Evolutionary conservation across 208 protist species (phyloP).

Genomic region (Leishmania tarentolae): DNA sequence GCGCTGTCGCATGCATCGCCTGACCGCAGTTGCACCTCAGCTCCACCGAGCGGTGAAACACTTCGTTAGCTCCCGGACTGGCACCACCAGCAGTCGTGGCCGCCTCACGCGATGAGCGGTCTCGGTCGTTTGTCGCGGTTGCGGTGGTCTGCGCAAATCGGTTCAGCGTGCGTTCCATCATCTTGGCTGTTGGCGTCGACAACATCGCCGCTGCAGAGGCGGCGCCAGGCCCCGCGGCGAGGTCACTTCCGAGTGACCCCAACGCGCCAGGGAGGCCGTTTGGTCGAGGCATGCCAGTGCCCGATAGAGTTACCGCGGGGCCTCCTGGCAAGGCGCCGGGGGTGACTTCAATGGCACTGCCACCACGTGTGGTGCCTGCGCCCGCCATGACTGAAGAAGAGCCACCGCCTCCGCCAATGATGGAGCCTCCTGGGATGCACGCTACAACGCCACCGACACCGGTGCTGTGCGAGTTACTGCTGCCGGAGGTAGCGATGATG

Average conservation of each 20-base stretch:
- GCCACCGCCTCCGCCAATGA: slow-evolving; percentile 6
- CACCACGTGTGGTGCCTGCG: neutral
- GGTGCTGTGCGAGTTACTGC: neutral
- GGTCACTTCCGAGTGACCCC: slow-evolving; percentile 6
- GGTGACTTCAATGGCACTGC: neutral
- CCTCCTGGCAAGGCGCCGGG: neutral
- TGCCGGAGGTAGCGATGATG: neutral
- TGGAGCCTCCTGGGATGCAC: neutral
- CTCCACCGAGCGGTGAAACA: slow-evolving; percentile 39
- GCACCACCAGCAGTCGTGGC: neutral
- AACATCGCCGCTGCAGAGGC: slow-evolving; percentile 27
- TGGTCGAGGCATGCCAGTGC: neutral
- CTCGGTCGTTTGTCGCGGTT: slow-evolving; percentile 5
- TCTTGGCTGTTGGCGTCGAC: slow-evolving; percentile 29
- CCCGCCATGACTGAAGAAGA: neutral
- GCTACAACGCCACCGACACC: neutral
- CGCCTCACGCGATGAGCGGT: slow-evolving; percentile 22
- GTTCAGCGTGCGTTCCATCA: slow-evolving; percentile 35
- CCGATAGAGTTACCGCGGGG: neutral
- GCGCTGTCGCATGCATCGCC: slow-evolving; percentile 57
- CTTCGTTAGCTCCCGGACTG: neutral
- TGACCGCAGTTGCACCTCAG: slow-evolving; percentile 80
- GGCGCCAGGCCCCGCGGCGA: slow-evolving; percentile 1
- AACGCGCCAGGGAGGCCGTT: slow-evolving; percentile 12
- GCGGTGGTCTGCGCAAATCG: slow-evolving; percentile 26